A percentile compares a stretch with the other conserved stretches of the same genome.
These are phyloP conservation scores for Lodderomyces beijingensis DNA, from an alignment of 1,139 yeast genomes.

Conservation along the genomic window DNA sequence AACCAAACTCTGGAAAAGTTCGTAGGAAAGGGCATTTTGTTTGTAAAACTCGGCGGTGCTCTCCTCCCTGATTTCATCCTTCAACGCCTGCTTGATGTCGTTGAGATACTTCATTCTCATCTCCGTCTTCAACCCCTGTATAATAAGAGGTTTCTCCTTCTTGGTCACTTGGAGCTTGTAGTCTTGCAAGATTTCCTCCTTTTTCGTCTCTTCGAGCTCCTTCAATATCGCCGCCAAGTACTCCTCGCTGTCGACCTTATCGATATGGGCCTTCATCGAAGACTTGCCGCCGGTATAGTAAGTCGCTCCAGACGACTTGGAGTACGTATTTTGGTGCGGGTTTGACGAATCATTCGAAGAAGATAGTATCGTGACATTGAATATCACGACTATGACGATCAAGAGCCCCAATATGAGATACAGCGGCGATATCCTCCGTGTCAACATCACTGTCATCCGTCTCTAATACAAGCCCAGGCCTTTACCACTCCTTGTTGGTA, in stretches of 20 bases:
- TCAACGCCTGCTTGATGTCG: slow-evolving; percentile 16
- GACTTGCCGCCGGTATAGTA: slow-evolving; percentile 10
- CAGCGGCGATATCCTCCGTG: slow-evolving; percentile 11
- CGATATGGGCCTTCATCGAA: slow-evolving; percentile 10
- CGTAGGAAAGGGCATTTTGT: slow-evolving; percentile 17
- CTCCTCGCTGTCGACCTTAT: slow-evolving; percentile 11
- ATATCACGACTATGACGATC: slow-evolving; percentile 8
- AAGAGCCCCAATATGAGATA: slow-evolving; percentile 10
- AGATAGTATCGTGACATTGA: slow-evolving; percentile 11
- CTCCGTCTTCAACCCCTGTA: slow-evolving; percentile 11
- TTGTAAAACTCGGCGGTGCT: slow-evolving; percentile 19
- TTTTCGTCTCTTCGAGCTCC: slow-evolving; percentile 13
- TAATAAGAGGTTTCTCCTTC: slow-evolving; percentile 9
- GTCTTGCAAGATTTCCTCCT: slow-evolving; percentile 11
- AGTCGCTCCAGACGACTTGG: slow-evolving; percentile 7
- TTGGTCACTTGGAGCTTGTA: slow-evolving; percentile 9
- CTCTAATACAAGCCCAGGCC: too few relatives aligned
- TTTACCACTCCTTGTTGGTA: too few relatives aligned
- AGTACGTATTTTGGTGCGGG: too few relatives aligned
- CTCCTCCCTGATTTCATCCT: slow-evolving; percentile 14
- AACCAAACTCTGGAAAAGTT: slow-evolving; percentile 20
- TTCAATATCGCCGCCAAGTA: slow-evolving; percentile 9
- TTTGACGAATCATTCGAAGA: slow-evolving; percentile 3
- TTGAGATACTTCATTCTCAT: slow-evolving; percentile 11
- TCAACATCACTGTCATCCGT: too few relatives aligned